Evolutionary conservation across 2,329 filamentous ascomycete species (phyloP).

Genomic region (Plenodomus lindquistii): DNA sequence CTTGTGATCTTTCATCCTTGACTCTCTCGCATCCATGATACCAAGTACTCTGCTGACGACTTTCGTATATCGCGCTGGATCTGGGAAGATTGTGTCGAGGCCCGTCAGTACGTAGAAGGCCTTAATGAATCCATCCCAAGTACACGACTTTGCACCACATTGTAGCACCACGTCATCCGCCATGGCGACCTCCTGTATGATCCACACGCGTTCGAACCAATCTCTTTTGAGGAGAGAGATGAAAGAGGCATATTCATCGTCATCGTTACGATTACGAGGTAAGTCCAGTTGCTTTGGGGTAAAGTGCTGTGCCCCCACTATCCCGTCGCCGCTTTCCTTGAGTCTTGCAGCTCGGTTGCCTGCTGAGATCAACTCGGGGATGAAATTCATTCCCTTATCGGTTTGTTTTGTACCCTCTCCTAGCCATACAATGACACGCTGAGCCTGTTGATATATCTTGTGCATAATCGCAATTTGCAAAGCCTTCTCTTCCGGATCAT

Average conservation of each 20-base stretch:
- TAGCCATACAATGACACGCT: slow-evolving; percentile 31
- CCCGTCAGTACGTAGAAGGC: slow-evolving; percentile 8
- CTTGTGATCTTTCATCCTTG: not conserved
- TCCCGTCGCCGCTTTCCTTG: not conserved
- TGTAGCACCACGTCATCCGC: slow-evolving; percentile 4
- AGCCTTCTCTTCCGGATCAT: slow-evolving; percentile 11
- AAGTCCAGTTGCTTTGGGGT: no score
- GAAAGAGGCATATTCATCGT: slow-evolving; percentile 11
- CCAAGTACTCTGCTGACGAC: slow-evolving; percentile 4
- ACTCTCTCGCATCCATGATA: not conserved
- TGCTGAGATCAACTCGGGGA: slow-evolving; percentile 4
- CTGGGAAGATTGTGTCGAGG: not conserved
- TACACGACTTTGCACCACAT: slow-evolving; percentile 6
- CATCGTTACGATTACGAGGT: no score
- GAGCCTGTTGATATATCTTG: slow-evolving; percentile 29
- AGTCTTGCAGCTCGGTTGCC: not conserved
- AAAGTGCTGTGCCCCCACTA: no score
- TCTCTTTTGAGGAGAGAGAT: slow-evolving; percentile 7
- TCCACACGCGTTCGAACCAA: slow-evolving; percentile 21
- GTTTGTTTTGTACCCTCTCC: slow-evolving; percentile 15
- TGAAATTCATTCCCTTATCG: slow-evolving; percentile 4
- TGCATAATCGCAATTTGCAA: slow-evolving; percentile 22
- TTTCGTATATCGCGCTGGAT: slow-evolving; percentile 5
- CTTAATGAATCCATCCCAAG: slow-evolving; percentile 11
- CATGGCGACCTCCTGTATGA: slow-evolving; percentile 18